These are phyloP conservation scores for Corylus americana DNA, from an alignment of 306 rosid genomes.

Conservation along the genomic window DNA sequence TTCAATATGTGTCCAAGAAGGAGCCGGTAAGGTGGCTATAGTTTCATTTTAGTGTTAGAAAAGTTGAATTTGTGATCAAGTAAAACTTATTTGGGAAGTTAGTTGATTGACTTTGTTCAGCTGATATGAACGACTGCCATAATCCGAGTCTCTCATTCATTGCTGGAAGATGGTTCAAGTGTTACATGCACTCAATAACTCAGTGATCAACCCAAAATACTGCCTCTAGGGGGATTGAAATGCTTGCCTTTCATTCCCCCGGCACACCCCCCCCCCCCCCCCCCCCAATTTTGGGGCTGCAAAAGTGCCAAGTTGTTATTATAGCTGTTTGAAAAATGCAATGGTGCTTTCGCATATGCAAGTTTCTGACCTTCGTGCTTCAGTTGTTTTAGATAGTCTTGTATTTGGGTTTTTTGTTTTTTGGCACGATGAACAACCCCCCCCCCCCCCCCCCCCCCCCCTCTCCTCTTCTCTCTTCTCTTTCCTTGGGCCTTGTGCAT, in stretches of 20 bases:
- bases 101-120: neutral
- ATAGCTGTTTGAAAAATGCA: neutral
- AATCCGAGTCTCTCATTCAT: neutral
- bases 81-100: neutral
- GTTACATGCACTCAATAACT: neutral
- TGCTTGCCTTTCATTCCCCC: neutral
- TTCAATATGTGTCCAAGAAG: neutral
- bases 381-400: neutral
- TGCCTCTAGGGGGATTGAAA: neutral
- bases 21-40: neutral
- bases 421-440: neutral
- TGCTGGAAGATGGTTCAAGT: neutral
- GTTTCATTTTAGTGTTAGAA: neutral
- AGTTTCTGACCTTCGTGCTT: neutral
- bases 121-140: neutral
- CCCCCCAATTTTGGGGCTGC: neutral
- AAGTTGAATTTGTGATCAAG: neutral
- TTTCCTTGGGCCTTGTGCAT: constrained; percentile 17
- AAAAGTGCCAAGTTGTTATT: neutral
- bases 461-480: neutral
- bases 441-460: neutral
- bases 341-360: neutral
- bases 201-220: neutral
- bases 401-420: neutral
- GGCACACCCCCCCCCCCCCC: neutral